These are phyloP conservation scores for Moesziomyces parantarcticus DNA, from an alignment of 1,284 basidiomycete species.

Conservation along the genomic window DNA sequence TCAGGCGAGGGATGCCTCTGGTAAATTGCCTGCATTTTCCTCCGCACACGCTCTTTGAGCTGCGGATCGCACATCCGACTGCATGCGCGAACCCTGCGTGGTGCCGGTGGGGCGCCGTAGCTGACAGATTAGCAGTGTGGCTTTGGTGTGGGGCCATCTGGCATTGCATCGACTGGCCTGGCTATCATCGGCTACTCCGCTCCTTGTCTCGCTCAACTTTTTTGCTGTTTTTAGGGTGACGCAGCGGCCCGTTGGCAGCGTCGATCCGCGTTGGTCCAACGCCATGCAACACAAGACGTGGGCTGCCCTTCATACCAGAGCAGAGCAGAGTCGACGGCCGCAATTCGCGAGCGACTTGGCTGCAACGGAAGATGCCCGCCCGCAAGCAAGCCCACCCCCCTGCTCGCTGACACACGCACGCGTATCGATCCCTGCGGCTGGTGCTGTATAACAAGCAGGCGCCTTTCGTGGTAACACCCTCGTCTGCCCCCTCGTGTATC, in stretches of 20 bases:
- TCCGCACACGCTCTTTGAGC: slow-evolving; percentile 8
- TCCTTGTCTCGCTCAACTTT: not conserved
- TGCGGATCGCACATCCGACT: not conserved
- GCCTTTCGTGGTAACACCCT: no score
- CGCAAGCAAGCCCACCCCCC: no score
- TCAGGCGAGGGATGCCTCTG: slow-evolving; percentile 6
- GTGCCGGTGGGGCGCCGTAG: not conserved
- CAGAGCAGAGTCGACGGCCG: no score
- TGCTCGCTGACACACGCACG: no score
- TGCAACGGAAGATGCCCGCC: no score
- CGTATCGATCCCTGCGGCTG: no score
- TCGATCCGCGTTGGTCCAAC: not conserved
- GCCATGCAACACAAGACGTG: not conserved
- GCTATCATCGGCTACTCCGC: slow-evolving; percentile 44
- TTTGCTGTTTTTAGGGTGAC: not conserved
- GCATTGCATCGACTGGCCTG: not conserved
- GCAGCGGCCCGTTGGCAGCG: no score
- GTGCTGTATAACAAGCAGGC: no score
- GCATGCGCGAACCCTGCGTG: not conserved
- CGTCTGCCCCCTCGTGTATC: no score
- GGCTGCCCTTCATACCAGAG: no score
- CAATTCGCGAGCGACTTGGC: not conserved
- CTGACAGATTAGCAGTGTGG: not conserved
- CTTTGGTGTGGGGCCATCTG: no score
- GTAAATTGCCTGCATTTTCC: not conserved